Conservation (phyloP, 208 protist species). For the Leishmania braziliensis region DNA sequence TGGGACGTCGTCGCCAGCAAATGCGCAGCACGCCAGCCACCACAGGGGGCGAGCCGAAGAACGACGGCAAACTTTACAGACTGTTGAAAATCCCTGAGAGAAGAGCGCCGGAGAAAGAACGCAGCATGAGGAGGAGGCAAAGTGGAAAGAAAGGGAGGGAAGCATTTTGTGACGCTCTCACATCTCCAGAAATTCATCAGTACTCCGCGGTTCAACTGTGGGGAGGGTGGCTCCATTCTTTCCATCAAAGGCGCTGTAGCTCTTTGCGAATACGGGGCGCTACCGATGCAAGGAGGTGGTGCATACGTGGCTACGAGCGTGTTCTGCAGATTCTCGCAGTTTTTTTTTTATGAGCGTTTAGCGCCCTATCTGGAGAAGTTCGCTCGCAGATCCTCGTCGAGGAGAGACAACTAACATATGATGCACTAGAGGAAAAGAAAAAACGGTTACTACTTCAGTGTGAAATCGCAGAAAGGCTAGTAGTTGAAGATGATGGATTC, state of each 20-base stretch:
- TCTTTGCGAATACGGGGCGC: too few species aligned
- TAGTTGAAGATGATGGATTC: constrained; percentile 88
- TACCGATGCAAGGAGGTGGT: too few species aligned
- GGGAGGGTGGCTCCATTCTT: too few species aligned
- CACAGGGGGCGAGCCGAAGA: background rate
- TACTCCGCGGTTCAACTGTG: too few species aligned
- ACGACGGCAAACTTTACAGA: background rate
- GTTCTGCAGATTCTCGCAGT: too few species aligned
- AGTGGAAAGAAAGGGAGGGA: too few species aligned
- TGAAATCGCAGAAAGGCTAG: constrained; percentile 29
- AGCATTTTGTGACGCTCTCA: too few species aligned
- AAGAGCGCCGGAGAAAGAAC: background rate
- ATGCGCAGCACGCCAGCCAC: background rate
- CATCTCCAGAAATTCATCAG: too few species aligned
- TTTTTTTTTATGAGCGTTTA: too few species aligned
- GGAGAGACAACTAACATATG: background rate
- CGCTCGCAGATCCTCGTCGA: background rate
- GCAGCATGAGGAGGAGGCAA: too few species aligned
- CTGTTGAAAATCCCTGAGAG: background rate
- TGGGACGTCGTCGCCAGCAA: background rate
- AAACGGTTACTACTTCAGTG: background rate
- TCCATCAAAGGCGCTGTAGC: too few species aligned
- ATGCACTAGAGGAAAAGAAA: background rate
- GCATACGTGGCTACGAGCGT: too few species aligned
- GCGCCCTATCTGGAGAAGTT: background rate